Base-by-base conservation (phyloP, 2,329 filamentous ascomycete genomes). In the Boeremia exigua region DNA sequence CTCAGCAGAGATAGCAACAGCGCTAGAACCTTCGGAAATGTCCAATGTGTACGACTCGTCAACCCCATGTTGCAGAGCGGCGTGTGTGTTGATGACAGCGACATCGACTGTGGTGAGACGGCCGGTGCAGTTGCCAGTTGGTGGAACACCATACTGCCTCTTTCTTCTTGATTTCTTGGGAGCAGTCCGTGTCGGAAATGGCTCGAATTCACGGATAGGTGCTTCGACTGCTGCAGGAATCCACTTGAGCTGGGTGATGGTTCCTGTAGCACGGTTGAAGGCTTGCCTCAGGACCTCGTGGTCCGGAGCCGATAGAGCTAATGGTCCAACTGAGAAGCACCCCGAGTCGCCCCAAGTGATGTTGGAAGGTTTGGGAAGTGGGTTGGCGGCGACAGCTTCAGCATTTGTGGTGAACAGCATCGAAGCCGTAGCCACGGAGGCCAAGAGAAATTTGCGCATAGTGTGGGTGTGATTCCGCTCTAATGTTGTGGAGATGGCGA, bases 11-110 rank as follows among this genome's bases (percentile, higher is more conserved):
- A 85, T 79, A 8, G 77, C 64, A 52, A 85, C 71, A 4, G 69
- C 70, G 30, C 71, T 67, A 2, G 81, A 80, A 17, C 66, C 67
- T 6, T 72, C 59, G 0, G 67, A 59, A 33, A 84, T 76, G 15
- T 78, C 72, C 17, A 85, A 61, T 0, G 78, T 81, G 66, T 85
- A 85, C n/a, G 82, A 83, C 63, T 85, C 82, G 53, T 85, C 81
- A 19, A 84, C 82, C 3, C 81, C 82, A 60, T 85, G 82, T 64
- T 84, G 78, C 28, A 86, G 72, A 54, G 81, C 76, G 4, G 80
- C 81, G 11, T 76, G 59, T 37, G 66, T 67, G 61, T 86, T 73
- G 6, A 74, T 60, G 25, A 86, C 71, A 6, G 78, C 69, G 39
- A 86, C 71, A 25, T 80, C 74, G 33, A 86, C 72, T 11, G 70